Percentiles rank a stretch among this genome's conserved stretches.
These are phyloP conservation scores for Tulasnella calospora DNA, from an alignment of 768 basidiomycete species.

Conservation along the genomic window DNA sequence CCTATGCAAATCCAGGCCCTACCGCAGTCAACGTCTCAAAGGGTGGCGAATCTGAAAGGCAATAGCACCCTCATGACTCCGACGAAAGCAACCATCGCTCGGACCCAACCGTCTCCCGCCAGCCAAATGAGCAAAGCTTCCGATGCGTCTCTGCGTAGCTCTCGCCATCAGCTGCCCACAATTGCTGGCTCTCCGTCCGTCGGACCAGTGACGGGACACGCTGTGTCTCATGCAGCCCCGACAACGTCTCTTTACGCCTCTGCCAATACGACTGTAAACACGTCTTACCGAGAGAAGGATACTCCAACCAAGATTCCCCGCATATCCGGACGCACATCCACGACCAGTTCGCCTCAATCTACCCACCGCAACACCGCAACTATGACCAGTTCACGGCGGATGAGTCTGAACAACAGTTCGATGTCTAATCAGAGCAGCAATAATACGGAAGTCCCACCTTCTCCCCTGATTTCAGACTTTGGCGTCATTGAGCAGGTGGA, in stretches of 20 bases:
- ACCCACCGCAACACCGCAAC: conserved; percentile 49
- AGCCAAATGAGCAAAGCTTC: conserved; percentile 87
- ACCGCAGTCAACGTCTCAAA: conserved; percentile 73
- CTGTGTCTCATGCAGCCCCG: conserved; percentile 39
- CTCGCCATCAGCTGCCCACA: conserved; percentile 72
- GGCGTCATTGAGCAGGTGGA: conserved; percentile 70
- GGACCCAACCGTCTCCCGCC: conserved; percentile 68
- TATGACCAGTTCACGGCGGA: conserved; percentile 49
- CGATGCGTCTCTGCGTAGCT: conserved; percentile 67
- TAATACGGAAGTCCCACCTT: conserved; percentile 27
- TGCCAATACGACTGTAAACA: neutral
- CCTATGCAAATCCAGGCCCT: conserved; percentile 88
- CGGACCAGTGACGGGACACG: conserved; percentile 52
- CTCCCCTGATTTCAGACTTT: conserved; percentile 52
- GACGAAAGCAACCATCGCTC: conserved; percentile 28
- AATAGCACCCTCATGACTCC: conserved; percentile 44
- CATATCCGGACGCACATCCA: conserved; percentile 79
- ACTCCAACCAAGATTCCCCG: conserved; percentile 92
- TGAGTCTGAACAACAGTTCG: conserved; percentile 56
- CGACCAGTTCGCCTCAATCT: conserved; percentile 61
- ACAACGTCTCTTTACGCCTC: conserved; percentile 12
- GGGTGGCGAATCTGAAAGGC: conserved; percentile 74
- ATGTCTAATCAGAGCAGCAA: conserved; percentile 30
- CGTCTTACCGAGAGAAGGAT: conserved; percentile 48
- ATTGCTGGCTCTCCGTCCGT: conserved; percentile 93